Percentiles rank a stretch among this genome's conserved stretches.
Conservation (phyloP, 768 basidiomycete genomes). For the Auricularia heimuer region DNA sequence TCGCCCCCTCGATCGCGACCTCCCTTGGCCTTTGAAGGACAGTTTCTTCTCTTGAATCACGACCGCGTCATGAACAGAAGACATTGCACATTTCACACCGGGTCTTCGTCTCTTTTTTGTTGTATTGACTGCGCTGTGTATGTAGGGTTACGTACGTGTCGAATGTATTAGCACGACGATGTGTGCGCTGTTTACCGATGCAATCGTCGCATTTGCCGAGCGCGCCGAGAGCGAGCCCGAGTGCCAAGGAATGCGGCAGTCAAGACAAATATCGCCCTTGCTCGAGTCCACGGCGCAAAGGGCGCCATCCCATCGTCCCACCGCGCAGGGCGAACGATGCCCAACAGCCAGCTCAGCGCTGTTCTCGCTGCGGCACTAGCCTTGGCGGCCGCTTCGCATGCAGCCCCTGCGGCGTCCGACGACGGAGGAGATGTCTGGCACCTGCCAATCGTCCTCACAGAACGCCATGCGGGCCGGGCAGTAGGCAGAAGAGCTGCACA, state of each 20-base stretch:
- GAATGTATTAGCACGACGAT: neutral
- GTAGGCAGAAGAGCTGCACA: neutral
- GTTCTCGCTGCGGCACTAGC: neutral
- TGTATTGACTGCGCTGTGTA: neutral
- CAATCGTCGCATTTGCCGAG: neutral
- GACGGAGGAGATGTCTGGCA: neutral
- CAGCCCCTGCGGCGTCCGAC: neutral
- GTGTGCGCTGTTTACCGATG: neutral
- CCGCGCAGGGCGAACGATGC: neutral
- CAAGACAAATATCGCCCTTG: neutral
- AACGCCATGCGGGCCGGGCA: neutral
- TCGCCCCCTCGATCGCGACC: constrained; percentile 7
- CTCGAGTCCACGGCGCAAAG: neutral
- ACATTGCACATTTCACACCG: neutral
- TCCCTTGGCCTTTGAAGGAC: constrained; percentile 6
- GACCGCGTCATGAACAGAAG: neutral
- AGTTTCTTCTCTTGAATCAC: constrained; percentile 1
- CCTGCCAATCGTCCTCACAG: neutral
- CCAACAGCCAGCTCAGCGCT: neutral
- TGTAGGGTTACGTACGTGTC: neutral
- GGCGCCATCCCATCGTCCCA: too few species aligned
- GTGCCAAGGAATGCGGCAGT: neutral
- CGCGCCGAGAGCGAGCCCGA: neutral
- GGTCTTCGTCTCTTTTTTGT: neutral
- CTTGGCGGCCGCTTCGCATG: neutral